Evolutionary conservation across 2,329 filamentous ascomycete species (phyloP), one percentile per base, ranked within the genome.

Genomic region (Claviceps purpurea): DNA sequence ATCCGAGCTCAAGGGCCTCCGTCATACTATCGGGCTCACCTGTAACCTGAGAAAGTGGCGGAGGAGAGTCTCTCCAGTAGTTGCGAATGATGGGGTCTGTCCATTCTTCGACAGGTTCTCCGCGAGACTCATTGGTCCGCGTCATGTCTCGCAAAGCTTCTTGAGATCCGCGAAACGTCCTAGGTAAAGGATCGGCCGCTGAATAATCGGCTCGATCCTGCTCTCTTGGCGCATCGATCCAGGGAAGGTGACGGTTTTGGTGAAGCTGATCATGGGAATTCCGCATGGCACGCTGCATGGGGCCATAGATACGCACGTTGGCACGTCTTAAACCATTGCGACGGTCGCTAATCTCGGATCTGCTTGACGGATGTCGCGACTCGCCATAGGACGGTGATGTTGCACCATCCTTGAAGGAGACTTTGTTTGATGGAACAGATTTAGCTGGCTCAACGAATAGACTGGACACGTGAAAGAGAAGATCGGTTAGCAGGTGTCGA

Each of bases 361-460:
- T 69, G 51, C 58, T 61, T 22, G 57, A 50, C 52, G 30, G n/a
- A 44, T 69, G 70, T 48, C 71, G 67, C 41, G 73, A 73, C n/a
- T 65, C 60, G 11, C 71, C 68, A 48, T 70, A 70, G 45, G 64
- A 57, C 41, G 63, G 62, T 24, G 66, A 66, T 5, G 62, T 56
- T 18, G 58, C 52, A 43, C 57, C 49, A 49, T 42, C 54, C 53
- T 66, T 72, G 40, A 59, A 57, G 26, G 64, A 56, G 38, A 65
- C 50, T 56, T 71, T 72, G 47, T 62, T 57, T 14, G 64, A 58
- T 45, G 72, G 51, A 55, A 73, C 70, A 47, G 72, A 72, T 57
- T 73, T 69, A 56, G 72, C 67, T 38, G 70, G 71, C 40, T 72
- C 70, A 50, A 73, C 60, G 56, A 73, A 76, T 37, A 75, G 63